Base-by-base conservation (phyloP, 345 rosid genomes). In the Dovyalis caffra region DNA sequence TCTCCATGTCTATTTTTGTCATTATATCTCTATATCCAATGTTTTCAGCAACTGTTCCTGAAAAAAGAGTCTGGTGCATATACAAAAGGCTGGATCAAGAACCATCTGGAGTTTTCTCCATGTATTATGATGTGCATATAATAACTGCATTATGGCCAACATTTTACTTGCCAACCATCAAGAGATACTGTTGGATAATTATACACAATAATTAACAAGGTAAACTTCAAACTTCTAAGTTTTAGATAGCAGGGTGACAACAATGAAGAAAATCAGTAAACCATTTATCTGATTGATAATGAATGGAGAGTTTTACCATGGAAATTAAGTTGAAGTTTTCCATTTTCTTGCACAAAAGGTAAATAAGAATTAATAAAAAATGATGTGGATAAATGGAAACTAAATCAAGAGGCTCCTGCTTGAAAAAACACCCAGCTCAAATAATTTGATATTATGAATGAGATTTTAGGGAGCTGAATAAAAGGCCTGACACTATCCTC, bases 31-130 rank as follows among this genome's bases (percentile, higher is more conserved):
- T 86, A 78, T 93, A 93, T 73, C 99, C 98, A 80, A 95, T 91
- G 82, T 92, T 95, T 80, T 91, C 98, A 68, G 93, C 94, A 70
- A 95, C 86, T n/a, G 98, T 92, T 81, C 96, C 96, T 38, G 99
- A 88, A 85, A 95, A 91, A 74, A 93, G 86, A 38, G 92, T 87
- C 99, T 95, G 81, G 34, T 49, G 76, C 70, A 67, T 0, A 61
- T 14, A 66, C 33, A 73, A 53, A 51, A 33, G 31, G 76, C 83
- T 77, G 74, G 83, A 72, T 51, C 47, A 66, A 26, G 26, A 78
- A 68, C 60, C 45, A 76, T 40, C 74, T 29, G 33, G 28, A 64
- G 49, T 64, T 31, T 51, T 63, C 53, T 70, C 66, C 71, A 33
- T 40, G 56, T 38, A 64, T 37, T 18, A 18, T 7, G 57, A 35